Percentiles rank a stretch among this genome's conserved stretches.
Evolutionary conservation across 2,329 filamentous ascomycete genomes (phyloP).

Genomic region (Alternaria triticina): DNA sequence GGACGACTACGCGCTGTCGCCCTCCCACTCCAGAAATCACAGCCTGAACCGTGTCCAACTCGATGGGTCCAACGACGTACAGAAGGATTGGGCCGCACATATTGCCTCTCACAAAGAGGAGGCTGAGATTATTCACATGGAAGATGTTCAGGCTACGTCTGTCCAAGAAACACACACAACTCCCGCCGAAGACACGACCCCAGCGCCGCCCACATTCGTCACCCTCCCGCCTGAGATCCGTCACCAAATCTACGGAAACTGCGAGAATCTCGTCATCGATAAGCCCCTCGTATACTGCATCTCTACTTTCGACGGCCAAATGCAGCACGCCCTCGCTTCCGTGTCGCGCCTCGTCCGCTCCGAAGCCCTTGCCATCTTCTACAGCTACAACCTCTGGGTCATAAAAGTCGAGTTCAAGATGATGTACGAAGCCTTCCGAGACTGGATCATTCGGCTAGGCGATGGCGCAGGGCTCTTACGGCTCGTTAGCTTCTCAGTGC

Average conservation of each 20-base stretch:
- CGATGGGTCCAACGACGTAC: constrained; percentile 20
- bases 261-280: constrained; percentile 43
- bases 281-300: constrained; percentile 51
- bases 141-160: constrained; percentile 1
- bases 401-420: constrained; percentile 49
- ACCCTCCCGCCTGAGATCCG: constrained; percentile 48
- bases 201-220: constrained; percentile 35
- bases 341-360: constrained; percentile 44
- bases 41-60: constrained; percentile 25
- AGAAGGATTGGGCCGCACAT: constrained; percentile 30
- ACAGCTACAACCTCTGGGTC: constrained; percentile 49
- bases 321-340: constrained; percentile 47
- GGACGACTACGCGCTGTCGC: constrained; percentile 39
- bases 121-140: constrained; percentile 17
- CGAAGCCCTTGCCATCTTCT: constrained; percentile 49
- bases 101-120: constrained; percentile 13
- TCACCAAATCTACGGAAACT: constrained; percentile 46
- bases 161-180: background rate
- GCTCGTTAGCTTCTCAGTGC: constrained; percentile 41
- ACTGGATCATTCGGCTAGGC: constrained; percentile 47
- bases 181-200: constrained; percentile 6
- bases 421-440: constrained; percentile 50
- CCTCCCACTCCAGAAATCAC: constrained; percentile 27
- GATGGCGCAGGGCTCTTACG: constrained; percentile 39
- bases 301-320: constrained; percentile 44